Conservation (phyloP, 208 protist genomes). For the Leishmania turanica region DNA sequence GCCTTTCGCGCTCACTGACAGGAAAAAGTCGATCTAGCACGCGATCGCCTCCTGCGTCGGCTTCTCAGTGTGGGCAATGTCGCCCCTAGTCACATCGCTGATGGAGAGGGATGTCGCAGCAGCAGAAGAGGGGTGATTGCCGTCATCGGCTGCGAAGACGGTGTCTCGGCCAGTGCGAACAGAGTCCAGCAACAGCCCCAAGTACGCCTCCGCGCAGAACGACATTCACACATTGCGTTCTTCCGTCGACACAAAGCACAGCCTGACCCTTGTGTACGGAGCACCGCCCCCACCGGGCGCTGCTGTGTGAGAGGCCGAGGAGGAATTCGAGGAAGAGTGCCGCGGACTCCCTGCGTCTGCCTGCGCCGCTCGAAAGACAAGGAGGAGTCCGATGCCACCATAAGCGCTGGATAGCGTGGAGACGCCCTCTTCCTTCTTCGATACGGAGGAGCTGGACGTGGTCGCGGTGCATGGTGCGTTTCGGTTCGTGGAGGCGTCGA, state of each 20-base stretch:
- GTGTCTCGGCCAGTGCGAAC: conserved; percentile 46
- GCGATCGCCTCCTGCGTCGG: conserved; percentile 35
- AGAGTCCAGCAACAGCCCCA: conserved; percentile 52
- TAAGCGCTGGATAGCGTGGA: conserved; percentile 46
- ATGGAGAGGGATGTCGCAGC: background rate
- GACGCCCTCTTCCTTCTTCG: conserved; percentile 41
- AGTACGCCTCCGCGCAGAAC: conserved; percentile 50
- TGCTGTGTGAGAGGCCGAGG: background rate
- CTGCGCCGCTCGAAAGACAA: conserved; percentile 43
- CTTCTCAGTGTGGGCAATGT: conserved; percentile 8
- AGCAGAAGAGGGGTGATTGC: background rate
- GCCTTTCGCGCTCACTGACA: conserved; percentile 28
- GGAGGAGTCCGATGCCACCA: conserved; percentile 51
- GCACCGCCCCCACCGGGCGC: background rate
- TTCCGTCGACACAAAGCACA: conserved; percentile 48
- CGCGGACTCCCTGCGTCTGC: conserved; percentile 3
- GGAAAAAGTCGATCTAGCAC: conserved; percentile 68
- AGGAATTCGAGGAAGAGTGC: background rate
- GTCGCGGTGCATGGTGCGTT: background rate
- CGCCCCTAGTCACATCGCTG: background rate
- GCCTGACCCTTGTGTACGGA: conserved; percentile 39
- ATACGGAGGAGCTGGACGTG: background rate
- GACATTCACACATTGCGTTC: conserved; percentile 53
- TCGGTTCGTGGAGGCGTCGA: background rate
- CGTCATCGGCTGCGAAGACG: conserved; percentile 10